Conservation (phyloP, 2,329 filamentous ascomycete genomes). For the Ustilaginoidea virens region DNA sequence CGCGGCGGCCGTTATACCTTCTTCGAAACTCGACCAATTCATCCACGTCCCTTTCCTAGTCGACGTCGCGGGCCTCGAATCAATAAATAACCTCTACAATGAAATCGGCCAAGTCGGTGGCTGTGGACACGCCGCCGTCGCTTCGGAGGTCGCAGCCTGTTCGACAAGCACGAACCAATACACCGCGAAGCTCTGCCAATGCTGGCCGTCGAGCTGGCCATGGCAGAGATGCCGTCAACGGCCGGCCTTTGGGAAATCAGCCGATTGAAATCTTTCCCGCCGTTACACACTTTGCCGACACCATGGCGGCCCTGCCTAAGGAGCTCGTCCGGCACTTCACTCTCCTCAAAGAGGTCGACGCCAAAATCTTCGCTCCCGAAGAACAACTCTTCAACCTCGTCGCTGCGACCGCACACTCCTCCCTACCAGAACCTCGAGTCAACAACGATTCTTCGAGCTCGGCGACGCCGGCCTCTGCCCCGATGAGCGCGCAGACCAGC, state of each 20-base stretch:
- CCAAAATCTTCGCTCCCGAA: slow-evolving; percentile 83
- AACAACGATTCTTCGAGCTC: slow-evolving; percentile 28
- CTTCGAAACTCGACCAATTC: no score
- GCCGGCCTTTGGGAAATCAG: slow-evolving; percentile 32
- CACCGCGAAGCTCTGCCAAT: slow-evolving; percentile 37
- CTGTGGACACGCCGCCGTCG: slow-evolving; percentile 26
- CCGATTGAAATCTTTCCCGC: slow-evolving; percentile 53
- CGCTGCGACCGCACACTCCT: slow-evolving; percentile 41
- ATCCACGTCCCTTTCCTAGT: not conserved
- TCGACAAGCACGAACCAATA: slow-evolving; percentile 50
- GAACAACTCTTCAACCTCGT: slow-evolving; percentile 67
- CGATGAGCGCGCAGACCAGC: slow-evolving; percentile 35
- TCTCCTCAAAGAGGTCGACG: slow-evolving; percentile 91
- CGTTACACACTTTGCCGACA: slow-evolving; percentile 70
- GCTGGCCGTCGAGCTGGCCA: slow-evolving; percentile 26
- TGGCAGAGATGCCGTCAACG: slow-evolving; percentile 29
- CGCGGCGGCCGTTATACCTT: no score
- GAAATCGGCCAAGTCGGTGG: slow-evolving; percentile 38
- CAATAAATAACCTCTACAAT: slow-evolving; percentile 22
- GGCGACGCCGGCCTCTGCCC: slow-evolving; percentile 25
- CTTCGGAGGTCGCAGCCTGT: slow-evolving; percentile 47
- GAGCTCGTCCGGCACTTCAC: slow-evolving; percentile 95
- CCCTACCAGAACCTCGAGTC: slow-evolving; percentile 28
- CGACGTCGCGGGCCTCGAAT: not conserved
- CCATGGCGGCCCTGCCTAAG: slow-evolving; percentile 80